Conservation (phyloP, 371 early-diverging fungal genomes). For the Dinochytrium kinnereticum region DNA sequence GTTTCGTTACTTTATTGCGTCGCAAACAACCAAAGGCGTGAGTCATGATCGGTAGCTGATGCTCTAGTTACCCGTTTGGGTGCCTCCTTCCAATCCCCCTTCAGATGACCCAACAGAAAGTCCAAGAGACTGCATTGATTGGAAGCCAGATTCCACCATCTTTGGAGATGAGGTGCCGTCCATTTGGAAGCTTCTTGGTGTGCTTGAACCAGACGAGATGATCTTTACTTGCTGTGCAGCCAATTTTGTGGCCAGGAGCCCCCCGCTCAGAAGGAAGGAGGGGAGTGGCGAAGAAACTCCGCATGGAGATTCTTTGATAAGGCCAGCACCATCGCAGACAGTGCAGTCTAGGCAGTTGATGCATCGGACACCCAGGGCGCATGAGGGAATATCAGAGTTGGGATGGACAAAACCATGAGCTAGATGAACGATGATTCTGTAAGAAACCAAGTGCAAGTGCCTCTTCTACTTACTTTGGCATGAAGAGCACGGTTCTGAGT, state of each 20-base stretch:
- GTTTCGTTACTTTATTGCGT: too few species aligned
- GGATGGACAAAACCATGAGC: slow-evolving; percentile 12
- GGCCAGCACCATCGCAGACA: background rate
- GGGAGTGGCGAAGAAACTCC: background rate
- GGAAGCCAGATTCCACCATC: too few species aligned
- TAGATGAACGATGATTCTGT: background rate
- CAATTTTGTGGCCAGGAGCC: background rate
- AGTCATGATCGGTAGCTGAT: too few species aligned
- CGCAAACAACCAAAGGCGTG: too few species aligned
- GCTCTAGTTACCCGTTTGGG: too few species aligned
- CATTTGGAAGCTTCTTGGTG: too few species aligned
- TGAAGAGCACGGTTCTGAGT: background rate
- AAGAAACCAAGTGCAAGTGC: background rate
- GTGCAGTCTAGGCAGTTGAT: background rate
- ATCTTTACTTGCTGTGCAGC: background rate
- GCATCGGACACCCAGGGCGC: slow-evolving; percentile 4
- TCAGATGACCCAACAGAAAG: too few species aligned
- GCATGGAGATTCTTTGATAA: background rate
- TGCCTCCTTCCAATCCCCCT: too few species aligned
- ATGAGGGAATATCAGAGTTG: background rate
- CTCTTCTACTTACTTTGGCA: background rate
- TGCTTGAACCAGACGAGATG: too few species aligned
- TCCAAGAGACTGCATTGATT: too few species aligned
- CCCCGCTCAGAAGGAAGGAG: background rate
- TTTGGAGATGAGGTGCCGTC: too few species aligned